Conservation (phyloP, 208 protist genomes). For the Crithidia sp. region DNA sequence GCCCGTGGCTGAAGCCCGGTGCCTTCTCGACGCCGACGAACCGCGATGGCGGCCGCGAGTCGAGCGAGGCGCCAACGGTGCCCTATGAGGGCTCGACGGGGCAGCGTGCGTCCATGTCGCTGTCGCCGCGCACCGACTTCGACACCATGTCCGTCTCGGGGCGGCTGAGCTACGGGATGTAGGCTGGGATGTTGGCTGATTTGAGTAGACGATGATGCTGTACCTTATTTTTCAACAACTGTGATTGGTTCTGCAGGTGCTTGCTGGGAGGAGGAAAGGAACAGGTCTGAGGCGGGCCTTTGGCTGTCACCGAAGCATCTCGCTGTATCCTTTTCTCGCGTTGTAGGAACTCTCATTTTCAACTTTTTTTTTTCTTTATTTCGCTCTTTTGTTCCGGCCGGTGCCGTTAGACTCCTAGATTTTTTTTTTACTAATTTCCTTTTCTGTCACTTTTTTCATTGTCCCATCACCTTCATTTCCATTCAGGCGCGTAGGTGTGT, state of each 20-base stretch:
- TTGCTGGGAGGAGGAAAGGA: too few relatives aligned
- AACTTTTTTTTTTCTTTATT: background rate
- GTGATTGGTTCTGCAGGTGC: background rate
- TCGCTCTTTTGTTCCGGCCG: background rate
- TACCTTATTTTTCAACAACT: background rate
- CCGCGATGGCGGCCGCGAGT: slow-evolving; percentile 28
- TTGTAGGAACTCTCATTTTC: background rate
- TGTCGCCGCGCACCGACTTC: slow-evolving; percentile 35
- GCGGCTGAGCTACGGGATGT: slow-evolving; percentile 28
- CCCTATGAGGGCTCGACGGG: slow-evolving; percentile 38
- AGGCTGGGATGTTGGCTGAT: background rate
- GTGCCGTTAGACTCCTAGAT: background rate
- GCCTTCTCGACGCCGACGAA: slow-evolving; percentile 35
- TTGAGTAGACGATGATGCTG: background rate
- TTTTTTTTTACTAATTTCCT: background rate
- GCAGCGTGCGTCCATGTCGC: slow-evolving; percentile 23
- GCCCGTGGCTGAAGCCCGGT: slow-evolving; percentile 27
- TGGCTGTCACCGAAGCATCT: too few relatives aligned
- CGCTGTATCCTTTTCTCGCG: background rate
- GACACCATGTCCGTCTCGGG: slow-evolving; percentile 27
- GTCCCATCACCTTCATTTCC: background rate
- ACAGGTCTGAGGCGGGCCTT: too few relatives aligned
- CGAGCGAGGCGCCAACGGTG: slow-evolving; percentile 37
- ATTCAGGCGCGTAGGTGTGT: too few relatives aligned
- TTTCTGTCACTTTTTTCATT: background rate